Evolutionary conservation across 305 asterid genomes (phyloP).

Genomic region (Striga hermonthica): DNA sequence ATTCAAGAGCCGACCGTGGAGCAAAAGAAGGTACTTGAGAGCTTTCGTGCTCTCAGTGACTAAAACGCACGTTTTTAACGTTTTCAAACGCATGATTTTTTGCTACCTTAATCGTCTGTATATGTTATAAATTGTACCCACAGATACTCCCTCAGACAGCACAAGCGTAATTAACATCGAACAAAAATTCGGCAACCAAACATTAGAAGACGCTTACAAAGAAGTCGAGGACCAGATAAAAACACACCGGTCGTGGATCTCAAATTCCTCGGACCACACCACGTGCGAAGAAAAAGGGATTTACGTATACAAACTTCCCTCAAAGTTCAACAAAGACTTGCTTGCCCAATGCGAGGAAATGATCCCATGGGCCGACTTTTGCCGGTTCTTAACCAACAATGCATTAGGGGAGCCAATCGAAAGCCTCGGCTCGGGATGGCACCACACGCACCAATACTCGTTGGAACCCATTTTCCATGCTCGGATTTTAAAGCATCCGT

Average conservation of each 20-base stretch:
- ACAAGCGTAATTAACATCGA: slow-evolving; percentile 18
- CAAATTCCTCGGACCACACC: slow-evolving; percentile 21
- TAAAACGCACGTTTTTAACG: background rate
- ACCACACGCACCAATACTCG: slow-evolving; percentile 65
- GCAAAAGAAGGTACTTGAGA: slow-evolving; percentile 12
- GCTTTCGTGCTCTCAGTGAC: no score
- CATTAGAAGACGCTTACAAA: slow-evolving; percentile 33
- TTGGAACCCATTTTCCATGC: slow-evolving; percentile 66
- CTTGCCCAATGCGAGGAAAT: slow-evolving; percentile 44
- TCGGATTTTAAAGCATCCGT: slow-evolving; percentile 53
- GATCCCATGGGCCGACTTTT: slow-evolving; percentile 59
- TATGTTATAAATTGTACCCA: no score
- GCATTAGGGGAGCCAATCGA: slow-evolving; percentile 52
- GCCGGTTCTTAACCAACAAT: slow-evolving; percentile 45
- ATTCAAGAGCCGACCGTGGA: background rate
- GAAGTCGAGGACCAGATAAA: slow-evolving; percentile 43
- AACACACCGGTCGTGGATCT: slow-evolving; percentile 53
- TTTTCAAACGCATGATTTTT: background rate
- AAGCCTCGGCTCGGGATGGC: slow-evolving; percentile 53
- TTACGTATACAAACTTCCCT: slow-evolving; percentile 64
- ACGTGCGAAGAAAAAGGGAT: slow-evolving; percentile 49
- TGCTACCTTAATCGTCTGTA: no score
- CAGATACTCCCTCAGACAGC: background rate
- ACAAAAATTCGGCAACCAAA: slow-evolving; percentile 26
- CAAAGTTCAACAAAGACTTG: slow-evolving; percentile 67